A percentile compares a stretch with the other conserved stretches of the same genome.
Evolutionary conservation across 495 filamentous ascomycete species (phyloP).

Genomic region (Penicillium cinerascens): DNA sequence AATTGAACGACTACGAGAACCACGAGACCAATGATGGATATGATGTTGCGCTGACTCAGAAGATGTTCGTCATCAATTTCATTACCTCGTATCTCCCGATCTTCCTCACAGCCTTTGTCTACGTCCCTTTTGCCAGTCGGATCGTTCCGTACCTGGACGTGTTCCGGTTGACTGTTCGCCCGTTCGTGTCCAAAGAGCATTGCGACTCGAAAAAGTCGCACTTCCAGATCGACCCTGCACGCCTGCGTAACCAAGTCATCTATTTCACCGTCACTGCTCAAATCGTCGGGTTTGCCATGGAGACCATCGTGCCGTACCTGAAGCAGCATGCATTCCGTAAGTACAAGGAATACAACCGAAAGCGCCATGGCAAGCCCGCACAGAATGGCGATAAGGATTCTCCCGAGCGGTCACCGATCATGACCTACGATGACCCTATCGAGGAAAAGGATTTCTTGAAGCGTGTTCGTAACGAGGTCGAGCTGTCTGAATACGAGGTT

Average conservation of each 20-base stretch:
- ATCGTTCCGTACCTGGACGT: slow-evolving; percentile 89
- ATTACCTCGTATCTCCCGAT: slow-evolving; percentile 94
- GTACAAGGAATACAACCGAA: slow-evolving; percentile 58
- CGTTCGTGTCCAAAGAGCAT: slow-evolving; percentile 69
- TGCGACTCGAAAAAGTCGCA: slow-evolving; percentile 52
- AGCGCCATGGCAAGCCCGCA: slow-evolving; percentile 25
- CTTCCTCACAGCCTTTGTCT: slow-evolving; percentile 92
- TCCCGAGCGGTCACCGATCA: slow-evolving; percentile 16
- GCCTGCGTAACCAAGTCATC: slow-evolving; percentile 88
- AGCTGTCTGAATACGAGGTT: slow-evolving; percentile 82
- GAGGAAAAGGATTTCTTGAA: slow-evolving; percentile 76
- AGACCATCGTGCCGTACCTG: slow-evolving; percentile 79
- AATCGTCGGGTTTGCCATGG: slow-evolving; percentile 80
- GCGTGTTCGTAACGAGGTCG: slow-evolving; percentile 82
- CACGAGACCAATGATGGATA: slow-evolving; percentile 82
- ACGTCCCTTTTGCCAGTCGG: slow-evolving; percentile 85
- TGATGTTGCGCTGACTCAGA: slow-evolving; percentile 76
- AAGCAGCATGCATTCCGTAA: slow-evolving; percentile 72
- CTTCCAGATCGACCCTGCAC: slow-evolving; percentile 80
- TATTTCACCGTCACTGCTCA: slow-evolving; percentile 98
- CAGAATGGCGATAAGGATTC: slow-evolving; percentile 25
- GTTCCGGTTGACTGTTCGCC: slow-evolving; percentile 72
- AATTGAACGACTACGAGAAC: slow-evolving; percentile 84
- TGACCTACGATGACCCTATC: slow-evolving; percentile 48
- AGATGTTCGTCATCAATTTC: slow-evolving; percentile 95